Base-by-base conservation (phyloP, 2,329 filamentous ascomycete genomes). In the Thelonectria discophora region DNA sequence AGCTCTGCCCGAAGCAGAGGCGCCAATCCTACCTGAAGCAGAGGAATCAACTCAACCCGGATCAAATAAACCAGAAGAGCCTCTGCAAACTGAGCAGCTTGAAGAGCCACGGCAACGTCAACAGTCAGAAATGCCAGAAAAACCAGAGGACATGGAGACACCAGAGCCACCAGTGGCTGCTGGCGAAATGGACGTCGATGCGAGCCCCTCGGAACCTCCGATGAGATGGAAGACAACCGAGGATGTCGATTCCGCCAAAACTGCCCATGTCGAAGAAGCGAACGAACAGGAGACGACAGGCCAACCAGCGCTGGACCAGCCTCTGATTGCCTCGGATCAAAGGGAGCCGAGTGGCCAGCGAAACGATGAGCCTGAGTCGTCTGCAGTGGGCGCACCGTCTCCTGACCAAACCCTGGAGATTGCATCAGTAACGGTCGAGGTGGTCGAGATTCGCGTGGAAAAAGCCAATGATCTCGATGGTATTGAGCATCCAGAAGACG, bases 111-210 rank as follows among this genome's bases (percentile, higher is more conserved):
- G 15, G 15, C 6, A 43, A 43, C 40, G 13, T 43, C 18, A 20
- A 17, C 18, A 17, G 40, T 18, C 40, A 17, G 40, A 43, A 17
- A 42, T 18, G 27, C 17, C 15, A 39, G 27, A 7, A 30, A 61
- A 32, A 42, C 40, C 27, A 30, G 27, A 30, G 27, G 4, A 9
- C 27, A 9, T 30, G 6, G 27, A 30, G 27, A 30, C 6, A 8
- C 15, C 27, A 20, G 30, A 24, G 20, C 11, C 17, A 30, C 10
- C 8, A 51, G 21, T 24, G 18, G 32, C 34, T 13, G 15, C 54
- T 24, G 54, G 50, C 12, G 32, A 52, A 11, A 63, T 49, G 46
- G 62, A 64, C 34, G 27, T 63, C 7, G 58, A 66, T 34, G n/a
- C 21, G 9, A 53, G 63, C 43, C 40, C 30, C 37, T 9, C 43